These are phyloP conservation scores for Arthrobotrys iridis DNA, from an alignment of 2,329 filamentous ascomycete genomes.

Conservation along the genomic window DNA sequence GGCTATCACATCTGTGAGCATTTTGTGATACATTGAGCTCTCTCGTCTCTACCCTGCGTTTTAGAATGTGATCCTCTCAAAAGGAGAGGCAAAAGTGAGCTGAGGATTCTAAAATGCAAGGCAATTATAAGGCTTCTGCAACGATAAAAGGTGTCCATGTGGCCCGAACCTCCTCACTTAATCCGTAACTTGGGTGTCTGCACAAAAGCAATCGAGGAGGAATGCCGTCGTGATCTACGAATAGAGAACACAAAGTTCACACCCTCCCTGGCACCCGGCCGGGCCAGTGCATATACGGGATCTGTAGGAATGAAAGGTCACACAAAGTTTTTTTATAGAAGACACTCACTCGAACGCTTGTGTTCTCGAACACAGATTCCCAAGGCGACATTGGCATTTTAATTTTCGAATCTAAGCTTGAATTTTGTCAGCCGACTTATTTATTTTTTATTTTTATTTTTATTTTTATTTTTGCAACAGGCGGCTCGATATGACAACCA, in stretches of 20 bases:
- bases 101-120: neutral
- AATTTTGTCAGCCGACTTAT: too few species aligned
- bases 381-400: neutral
- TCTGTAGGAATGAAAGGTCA: neutral
- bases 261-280: neutral
- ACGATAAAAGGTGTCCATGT: neutral
- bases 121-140: neutral
- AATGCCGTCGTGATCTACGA: constrained; percentile 8
- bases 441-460: too few species aligned
- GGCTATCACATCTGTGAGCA: constrained; percentile 15
- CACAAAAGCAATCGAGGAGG: constrained; percentile 13
- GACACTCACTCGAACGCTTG: neutral
- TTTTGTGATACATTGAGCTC: constrained; percentile 2
- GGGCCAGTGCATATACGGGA: neutral
- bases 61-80: constrained; percentile 27
- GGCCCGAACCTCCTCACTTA: neutral
- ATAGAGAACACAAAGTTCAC: neutral
- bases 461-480: too few species aligned
- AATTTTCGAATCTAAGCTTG: too few species aligned
- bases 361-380: constrained; percentile 2
- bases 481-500: neutral
- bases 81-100: neutral
- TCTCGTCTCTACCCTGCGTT: constrained; percentile 1
- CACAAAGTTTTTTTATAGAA: neutral
- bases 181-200: neutral